Evolutionary conservation across 2,329 filamentous ascomycete species (phyloP).

Genomic region (Cercospora canescens): DNA sequence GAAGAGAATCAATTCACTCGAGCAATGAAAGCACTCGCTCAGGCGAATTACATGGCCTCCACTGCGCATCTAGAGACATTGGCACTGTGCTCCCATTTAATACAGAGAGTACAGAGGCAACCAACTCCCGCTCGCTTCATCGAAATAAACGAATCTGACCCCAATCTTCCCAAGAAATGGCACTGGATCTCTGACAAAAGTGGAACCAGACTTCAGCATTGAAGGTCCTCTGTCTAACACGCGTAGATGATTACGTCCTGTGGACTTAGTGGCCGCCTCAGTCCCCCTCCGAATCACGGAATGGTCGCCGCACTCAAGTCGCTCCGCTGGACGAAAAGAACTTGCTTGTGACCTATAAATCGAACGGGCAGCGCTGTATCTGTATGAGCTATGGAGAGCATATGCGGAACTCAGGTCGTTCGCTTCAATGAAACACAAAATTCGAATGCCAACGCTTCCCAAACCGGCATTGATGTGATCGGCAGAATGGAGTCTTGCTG

Average conservation of each 20-base stretch:
- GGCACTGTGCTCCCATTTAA: background rate
- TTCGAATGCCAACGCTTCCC: background rate
- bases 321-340: background rate
- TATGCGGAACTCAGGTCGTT: background rate
- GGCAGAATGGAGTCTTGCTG: background rate
- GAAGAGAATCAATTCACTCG: background rate
- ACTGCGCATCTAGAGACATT: background rate
- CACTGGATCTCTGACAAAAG: background rate
- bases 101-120: background rate
- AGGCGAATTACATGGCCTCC: background rate
- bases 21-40: background rate
- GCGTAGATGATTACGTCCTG: background rate
- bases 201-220: background rate
- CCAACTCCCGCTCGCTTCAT: background rate
- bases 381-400: background rate
- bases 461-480: background rate
- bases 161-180: background rate
- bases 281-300: background rate
- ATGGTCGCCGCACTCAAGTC: background rate
- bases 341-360: background rate
- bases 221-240: background rate
- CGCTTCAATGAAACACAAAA: background rate
- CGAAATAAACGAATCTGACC: background rate
- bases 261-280: background rate
- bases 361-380: background rate